These are phyloP conservation scores for Tuber umbilicatum DNA, from an alignment of 495 filamentous ascomycete genomes.

Conservation along the genomic window DNA sequence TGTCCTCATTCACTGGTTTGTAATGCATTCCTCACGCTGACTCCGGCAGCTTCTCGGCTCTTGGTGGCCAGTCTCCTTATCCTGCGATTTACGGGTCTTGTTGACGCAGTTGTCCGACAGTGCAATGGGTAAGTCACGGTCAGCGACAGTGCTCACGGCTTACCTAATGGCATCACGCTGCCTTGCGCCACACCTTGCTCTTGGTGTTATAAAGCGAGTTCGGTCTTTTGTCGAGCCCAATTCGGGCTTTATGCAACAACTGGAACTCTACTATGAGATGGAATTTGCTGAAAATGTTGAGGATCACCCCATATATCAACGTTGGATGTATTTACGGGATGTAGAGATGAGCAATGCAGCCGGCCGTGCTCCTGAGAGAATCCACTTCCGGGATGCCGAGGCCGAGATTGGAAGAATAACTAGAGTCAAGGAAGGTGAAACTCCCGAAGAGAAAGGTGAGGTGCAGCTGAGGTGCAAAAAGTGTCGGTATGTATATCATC, in stretches of 20 bases:
- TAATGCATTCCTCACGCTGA: conserved; percentile 13
- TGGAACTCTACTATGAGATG: conserved; percentile 82
- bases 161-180: conserved; percentile 64
- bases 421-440: conserved; percentile 44
- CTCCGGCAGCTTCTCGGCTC: conserved; percentile 2
- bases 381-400: conserved; percentile 79
- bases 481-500: conserved; percentile 46
- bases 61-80: neutral
- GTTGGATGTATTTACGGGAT: conserved; percentile 78
- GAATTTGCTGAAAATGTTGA: conserved; percentile 54
- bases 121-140: conserved; percentile 94
- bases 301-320: conserved; percentile 66
- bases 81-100: neutral
- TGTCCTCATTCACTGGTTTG: conserved; percentile 70
- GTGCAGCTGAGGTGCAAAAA: conserved; percentile 51
- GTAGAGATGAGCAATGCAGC: conserved; percentile 65
- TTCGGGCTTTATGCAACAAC: conserved; percentile 76
- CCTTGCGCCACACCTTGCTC: conserved; percentile 55
- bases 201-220: conserved; percentile 56
- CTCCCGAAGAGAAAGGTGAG: conserved; percentile 26
- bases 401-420: conserved; percentile 22
- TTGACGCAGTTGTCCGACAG: conserved; percentile 49
- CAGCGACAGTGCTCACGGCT: conserved; percentile 73
- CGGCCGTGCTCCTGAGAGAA: conserved; percentile 63
- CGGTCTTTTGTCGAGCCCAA: conserved; percentile 80